phyloP scores from a whole-genome alignment of 2,329 filamentous ascomycete species.

The Beauveria brongniartii region DNA sequence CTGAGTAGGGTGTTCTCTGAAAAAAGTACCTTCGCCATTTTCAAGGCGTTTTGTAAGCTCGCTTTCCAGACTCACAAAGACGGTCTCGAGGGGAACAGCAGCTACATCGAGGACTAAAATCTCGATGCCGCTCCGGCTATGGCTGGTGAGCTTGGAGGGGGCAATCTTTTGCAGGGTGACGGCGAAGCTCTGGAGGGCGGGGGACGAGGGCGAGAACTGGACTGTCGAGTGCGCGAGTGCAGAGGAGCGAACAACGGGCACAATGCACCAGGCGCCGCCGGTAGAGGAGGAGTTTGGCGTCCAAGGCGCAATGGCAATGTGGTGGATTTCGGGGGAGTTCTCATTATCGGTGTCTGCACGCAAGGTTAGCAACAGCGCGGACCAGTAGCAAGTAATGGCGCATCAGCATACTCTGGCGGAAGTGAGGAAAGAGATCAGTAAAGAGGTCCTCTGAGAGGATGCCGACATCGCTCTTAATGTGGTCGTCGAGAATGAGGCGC shows the following conservation, averaged over 20 bases:
- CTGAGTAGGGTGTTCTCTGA: slow-evolving; percentile 47
- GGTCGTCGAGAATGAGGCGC: slow-evolving; percentile 75
- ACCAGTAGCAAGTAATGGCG: neutral
- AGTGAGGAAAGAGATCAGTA: slow-evolving; percentile 65
- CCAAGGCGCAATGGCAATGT: slow-evolving; percentile 71
- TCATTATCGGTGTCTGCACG: slow-evolving; percentile 26
- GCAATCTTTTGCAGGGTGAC: slow-evolving; percentile 63
- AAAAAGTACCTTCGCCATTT: slow-evolving; percentile 76
- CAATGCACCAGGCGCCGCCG: slow-evolving; percentile 72
- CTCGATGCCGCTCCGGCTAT: slow-evolving; percentile 71
- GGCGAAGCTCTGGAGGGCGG: slow-evolving; percentile 71
- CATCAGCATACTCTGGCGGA: slow-evolving; percentile 40
- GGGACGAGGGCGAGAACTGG: slow-evolving; percentile 65
- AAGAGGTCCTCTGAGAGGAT: slow-evolving; percentile 83
- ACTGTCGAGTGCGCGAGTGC: slow-evolving; percentile 68
- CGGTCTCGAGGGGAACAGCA: slow-evolving; percentile 70
- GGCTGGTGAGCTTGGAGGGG: slow-evolving; percentile 64
- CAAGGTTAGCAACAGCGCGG: neutral
- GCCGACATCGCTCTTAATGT: slow-evolving; percentile 76
- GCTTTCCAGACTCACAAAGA: slow-evolving; percentile 80
- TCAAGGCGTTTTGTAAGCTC: slow-evolving; percentile 73
- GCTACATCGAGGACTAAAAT: slow-evolving; percentile 75
- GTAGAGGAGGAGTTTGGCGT: slow-evolving; percentile 49
- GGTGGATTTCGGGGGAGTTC: slow-evolving; percentile 37
- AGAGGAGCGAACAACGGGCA: slow-evolving; percentile 62